These are phyloP conservation scores for Laburnicola sp. DNA, from an alignment of 2,329 filamentous ascomycete species.

Conservation along the genomic window DNA sequence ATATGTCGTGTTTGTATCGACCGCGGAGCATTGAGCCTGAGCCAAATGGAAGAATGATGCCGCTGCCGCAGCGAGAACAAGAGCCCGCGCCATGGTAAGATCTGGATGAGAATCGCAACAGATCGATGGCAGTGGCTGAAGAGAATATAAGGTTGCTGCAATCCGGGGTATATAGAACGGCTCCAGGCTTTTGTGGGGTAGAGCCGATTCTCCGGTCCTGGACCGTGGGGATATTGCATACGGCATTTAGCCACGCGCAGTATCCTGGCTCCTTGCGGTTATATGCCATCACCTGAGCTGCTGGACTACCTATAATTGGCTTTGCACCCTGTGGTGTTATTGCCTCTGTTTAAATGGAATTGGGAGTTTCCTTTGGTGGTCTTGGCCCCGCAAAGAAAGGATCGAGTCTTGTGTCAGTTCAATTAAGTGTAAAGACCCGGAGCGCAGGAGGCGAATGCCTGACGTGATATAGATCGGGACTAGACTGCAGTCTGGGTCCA, in stretches of 20 bases:
- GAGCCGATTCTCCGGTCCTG: slow-evolving; percentile 6
- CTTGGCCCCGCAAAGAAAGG: not conserved
- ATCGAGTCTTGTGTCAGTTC: not conserved
- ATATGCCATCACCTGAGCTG: slow-evolving; percentile 5
- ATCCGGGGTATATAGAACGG: slow-evolving; percentile 18
- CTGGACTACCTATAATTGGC: not conserved
- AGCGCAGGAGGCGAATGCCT: not conserved
- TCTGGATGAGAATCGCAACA: not conserved
- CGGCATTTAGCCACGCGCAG: slow-evolving; percentile 10
- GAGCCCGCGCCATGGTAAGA: slow-evolving; percentile 14
- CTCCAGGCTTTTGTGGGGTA: slow-evolving; percentile 15
- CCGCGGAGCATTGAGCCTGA: slow-evolving; percentile 17
- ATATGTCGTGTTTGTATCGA: slow-evolving; percentile 48
- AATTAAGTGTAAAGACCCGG: slow-evolving; percentile 2
- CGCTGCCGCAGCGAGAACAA: slow-evolving; percentile 12
- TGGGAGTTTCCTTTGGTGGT: not conserved
- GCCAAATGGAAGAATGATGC: slow-evolving; percentile 12
- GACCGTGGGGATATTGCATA: slow-evolving; percentile 12
- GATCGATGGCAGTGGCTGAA: not conserved
- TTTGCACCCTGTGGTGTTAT: not conserved
- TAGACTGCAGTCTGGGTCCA: not conserved
- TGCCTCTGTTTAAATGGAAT: not conserved
- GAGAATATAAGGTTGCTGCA: slow-evolving; percentile 18
- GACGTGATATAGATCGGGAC: not conserved
- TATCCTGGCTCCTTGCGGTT: slow-evolving; percentile 2